Percentiles rank a stretch among this genome's conserved stretches.
Evolutionary conservation across 2,329 filamentous ascomycete species (phyloP).

Genomic region (Amesomyces nigricolor): DNA sequence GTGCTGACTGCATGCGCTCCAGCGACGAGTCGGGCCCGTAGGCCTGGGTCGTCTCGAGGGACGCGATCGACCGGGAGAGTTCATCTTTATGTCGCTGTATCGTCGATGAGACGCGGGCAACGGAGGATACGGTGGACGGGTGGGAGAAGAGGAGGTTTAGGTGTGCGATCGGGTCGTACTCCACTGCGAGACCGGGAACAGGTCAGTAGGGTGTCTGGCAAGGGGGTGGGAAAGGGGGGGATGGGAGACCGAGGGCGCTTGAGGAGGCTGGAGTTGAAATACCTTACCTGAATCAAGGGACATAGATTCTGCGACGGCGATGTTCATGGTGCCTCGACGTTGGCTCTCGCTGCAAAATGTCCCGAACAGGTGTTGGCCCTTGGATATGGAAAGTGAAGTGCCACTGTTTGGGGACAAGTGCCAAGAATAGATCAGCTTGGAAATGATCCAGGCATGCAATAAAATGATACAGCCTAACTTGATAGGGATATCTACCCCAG

Average conservation of each 20-base stretch:
- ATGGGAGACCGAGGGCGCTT: background rate
- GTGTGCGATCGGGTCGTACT: constrained; percentile 91
- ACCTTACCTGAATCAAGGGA: constrained; percentile 28
- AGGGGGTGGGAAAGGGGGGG: too few species aligned
- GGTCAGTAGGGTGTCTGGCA: constrained; percentile 9
- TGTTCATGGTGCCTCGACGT: constrained; percentile 15
- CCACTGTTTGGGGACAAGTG: too few species aligned
- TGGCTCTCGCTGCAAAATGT: background rate
- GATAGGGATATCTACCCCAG: too few species aligned
- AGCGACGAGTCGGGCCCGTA: constrained; percentile 83
- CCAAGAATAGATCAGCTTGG: too few species aligned
- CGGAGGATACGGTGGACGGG: constrained; percentile 74
- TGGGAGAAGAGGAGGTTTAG: constrained; percentile 92
- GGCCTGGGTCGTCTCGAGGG: constrained; percentile 70
- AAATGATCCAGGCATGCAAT: too few species aligned
- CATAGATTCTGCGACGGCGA: constrained; percentile 15
- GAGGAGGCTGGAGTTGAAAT: background rate
- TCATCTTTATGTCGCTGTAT: constrained; percentile 75
- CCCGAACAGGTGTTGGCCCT: background rate
- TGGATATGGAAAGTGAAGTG: background rate
- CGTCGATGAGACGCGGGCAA: constrained; percentile 65
- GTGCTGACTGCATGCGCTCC: constrained; percentile 83
- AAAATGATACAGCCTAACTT: too few species aligned
- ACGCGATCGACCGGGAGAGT: constrained; percentile 70
- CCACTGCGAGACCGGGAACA: constrained; percentile 38